phyloP scores from a whole-genome alignment of 306 rosid genomes.

The Castanea crenata region DNA sequence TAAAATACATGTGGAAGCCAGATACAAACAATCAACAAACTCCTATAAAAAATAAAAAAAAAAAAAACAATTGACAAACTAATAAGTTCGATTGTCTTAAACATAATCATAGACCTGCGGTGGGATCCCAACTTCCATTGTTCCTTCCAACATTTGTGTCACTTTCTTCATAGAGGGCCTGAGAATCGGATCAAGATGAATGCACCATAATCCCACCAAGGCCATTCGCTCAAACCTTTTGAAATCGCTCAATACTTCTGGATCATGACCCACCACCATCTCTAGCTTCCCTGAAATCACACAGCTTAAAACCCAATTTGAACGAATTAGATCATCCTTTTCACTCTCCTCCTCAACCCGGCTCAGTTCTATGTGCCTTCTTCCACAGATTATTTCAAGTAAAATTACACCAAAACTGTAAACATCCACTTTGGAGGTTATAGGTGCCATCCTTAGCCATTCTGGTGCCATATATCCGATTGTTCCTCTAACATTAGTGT shows the following conservation, averaged over 20 bases:
- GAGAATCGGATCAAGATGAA: conserved; percentile 28
- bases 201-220: conserved; percentile 38
- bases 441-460: conserved; percentile 33
- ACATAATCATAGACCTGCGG: conserved; percentile 31
- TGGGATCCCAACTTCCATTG: conserved; percentile 30
- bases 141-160: conserved; percentile 39
- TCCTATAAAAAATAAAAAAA: not conserved
- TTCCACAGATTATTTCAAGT: conserved; percentile 33
- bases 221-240: conserved; percentile 39
- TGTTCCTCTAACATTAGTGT: conserved; percentile 33
- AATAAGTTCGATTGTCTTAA: not conserved
- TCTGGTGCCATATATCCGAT: conserved; percentile 40
- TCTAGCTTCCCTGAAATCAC: conserved; percentile 16
- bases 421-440: conserved; percentile 36
- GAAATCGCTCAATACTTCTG: conserved; percentile 29
- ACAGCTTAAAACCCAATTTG: conserved; percentile 29
- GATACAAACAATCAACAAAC: conserved; percentile 5
- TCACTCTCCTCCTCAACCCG: conserved; percentile 19
- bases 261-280: conserved; percentile 23
- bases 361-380: conserved; percentile 12
- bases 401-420: conserved; percentile 35
- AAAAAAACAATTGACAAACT: conserved; percentile 6
- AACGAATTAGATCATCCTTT: conserved; percentile 19
- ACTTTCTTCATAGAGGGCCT: conserved; percentile 44
- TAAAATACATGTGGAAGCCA: not conserved